Evolutionary conservation across 164 flowering plant species (phyloP), one percentile per base, ranked within the genome.

Genomic region (Tetrastigma voinierianum): DNA sequence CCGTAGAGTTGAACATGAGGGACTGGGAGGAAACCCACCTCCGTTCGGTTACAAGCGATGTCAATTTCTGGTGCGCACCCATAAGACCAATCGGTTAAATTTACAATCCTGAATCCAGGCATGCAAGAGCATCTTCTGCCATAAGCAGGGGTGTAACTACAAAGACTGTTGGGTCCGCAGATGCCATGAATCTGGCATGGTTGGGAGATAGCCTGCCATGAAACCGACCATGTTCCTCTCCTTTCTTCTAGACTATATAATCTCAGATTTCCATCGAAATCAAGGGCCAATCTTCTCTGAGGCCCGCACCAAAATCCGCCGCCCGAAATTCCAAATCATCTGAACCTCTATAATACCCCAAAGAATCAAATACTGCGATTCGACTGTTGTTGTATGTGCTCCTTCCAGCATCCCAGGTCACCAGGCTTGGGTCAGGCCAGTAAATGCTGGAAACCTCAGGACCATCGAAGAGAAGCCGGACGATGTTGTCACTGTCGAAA

Each of bases 401-500:
- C 52, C 83, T 71, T 1, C 65, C 70, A 47, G 18, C 40, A 0
- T 46, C 17, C 61, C 59, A 64, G 2, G 24, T 20, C 1, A 13
- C 1, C 10, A 47, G 1, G 46, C 59, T 16, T 0, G 76, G 72
- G 14, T 67, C 25, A 0, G 83, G 87, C 82, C 82, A 81, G 47
- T 71, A 80, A 0, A 75, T 9, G 49, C 77, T 77, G 0, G 84
- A 70, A 2, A 67, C 51, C 32, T 65, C 70, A 0, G 64, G 69
- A 0, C 75, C 72, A n/a, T 72, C 45, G 51, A 45, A 79, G 24
- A 66, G 52, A 11, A 81, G 72, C 1, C 73, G 69, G 12, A 85
- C 61, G 21, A 79, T 24, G 53, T 79, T 83, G 51, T 81, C 82
- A n/a, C 71, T 65, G 51, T 80, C 82, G 40, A 84, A 84, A n/a